Conservation (phyloP, 257 asterid genomes). For the Lavandula angustifolia region DNA sequence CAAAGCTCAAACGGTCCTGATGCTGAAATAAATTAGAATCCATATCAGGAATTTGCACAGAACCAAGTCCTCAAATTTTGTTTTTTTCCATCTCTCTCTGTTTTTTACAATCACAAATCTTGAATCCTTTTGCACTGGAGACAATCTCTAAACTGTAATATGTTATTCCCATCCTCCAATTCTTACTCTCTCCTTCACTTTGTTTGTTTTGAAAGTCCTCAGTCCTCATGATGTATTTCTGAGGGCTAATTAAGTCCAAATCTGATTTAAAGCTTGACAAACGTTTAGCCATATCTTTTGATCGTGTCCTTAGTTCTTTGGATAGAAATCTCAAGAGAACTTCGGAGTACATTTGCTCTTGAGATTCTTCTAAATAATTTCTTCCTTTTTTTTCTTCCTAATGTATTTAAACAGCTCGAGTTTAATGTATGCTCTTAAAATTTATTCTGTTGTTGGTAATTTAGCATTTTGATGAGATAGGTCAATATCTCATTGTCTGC, state of each 20-base stretch:
- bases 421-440: slow-evolving; percentile 8
- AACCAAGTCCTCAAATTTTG: slow-evolving; percentile 13
- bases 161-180: slow-evolving; percentile 3
- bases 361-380: background rate
- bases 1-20: background rate
- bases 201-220: slow-evolving; percentile 8
- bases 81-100: background rate
- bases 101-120: background rate
- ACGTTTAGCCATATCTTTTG: background rate
- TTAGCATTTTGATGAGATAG: slow-evolving; percentile 43
- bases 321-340: slow-evolving; percentile 4
- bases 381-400: slow-evolving; percentile 18
- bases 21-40: slow-evolving; percentile 22
- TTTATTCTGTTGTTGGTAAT: slow-evolving; percentile 22
- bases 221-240: slow-evolving; percentile 5
- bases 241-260: slow-evolving; percentile 16
- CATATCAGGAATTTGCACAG: slow-evolving; percentile 1
- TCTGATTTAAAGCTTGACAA: background rate
- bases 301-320: background rate
- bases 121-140: background rate
- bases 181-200: slow-evolving; percentile 10
- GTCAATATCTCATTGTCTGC: slow-evolving; percentile 87
- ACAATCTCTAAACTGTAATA: background rate
- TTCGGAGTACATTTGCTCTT: slow-evolving; percentile 10
- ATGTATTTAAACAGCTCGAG: background rate